Evolutionary conservation across 305 asterid species (phyloP).

Genomic region (Stenogyne calaminthoides): DNA sequence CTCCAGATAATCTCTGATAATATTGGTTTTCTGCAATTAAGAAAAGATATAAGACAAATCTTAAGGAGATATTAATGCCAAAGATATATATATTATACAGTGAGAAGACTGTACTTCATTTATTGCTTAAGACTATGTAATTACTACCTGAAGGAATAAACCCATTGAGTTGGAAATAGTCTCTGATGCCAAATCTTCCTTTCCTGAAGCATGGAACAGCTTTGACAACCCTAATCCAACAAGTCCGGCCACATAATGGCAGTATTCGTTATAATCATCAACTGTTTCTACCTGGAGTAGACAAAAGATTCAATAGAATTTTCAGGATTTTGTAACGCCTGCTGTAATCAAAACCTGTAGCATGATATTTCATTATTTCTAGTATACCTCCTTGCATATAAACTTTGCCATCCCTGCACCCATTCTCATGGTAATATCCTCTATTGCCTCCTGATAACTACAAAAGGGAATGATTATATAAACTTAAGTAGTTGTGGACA

Average conservation of each 20-base stretch:
- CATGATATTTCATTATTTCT: slow-evolving; percentile 19
- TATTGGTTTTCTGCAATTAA: slow-evolving; percentile 77
- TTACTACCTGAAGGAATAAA: slow-evolving; percentile 85
- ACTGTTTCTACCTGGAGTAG: slow-evolving; percentile 71
- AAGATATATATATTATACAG: slow-evolving; percentile 22
- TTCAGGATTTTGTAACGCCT: not conserved
- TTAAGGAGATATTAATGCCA: slow-evolving; percentile 20
- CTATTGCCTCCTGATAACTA: slow-evolving; percentile 95
- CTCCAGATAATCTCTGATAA: slow-evolving; percentile 94
- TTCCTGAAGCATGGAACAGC: slow-evolving; percentile 94
- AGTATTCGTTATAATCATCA: slow-evolving; percentile 87
- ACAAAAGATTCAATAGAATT: slow-evolving; percentile 24
- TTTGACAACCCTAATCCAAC: slow-evolving; percentile 91
- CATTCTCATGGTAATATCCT: slow-evolving; percentile 96
- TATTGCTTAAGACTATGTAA: slow-evolving; percentile 32
- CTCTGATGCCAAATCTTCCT: slow-evolving; percentile 76
- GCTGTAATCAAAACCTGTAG: slow-evolving; percentile 20
- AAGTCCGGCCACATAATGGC: slow-evolving; percentile 95
- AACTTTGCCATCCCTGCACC: slow-evolving; percentile 99
- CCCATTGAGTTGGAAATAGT: slow-evolving; percentile 91
- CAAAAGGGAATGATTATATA: slow-evolving; percentile 31
- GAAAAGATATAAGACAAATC: slow-evolving; percentile 19
- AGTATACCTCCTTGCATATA: slow-evolving; percentile 88
- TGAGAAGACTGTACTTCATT: slow-evolving; percentile 23
- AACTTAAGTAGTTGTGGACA: slow-evolving; percentile 1